phyloP scores from a whole-genome alignment of 2,329 filamentous ascomycete species.

The Sphaerulina populicola region DNA sequence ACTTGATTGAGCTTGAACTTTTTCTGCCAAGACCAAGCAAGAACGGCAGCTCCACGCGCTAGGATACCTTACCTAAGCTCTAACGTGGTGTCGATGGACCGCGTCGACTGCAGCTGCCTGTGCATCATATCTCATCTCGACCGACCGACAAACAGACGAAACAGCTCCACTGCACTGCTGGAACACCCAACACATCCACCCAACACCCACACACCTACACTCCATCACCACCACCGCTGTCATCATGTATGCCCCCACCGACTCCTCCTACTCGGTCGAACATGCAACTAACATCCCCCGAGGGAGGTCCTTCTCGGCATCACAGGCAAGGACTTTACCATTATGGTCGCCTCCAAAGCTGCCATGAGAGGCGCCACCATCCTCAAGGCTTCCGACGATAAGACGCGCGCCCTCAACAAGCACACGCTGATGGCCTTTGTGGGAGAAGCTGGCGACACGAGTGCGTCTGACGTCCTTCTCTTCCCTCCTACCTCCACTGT shows the following conservation, averaged over 20 bases:
- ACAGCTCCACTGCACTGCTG: constrained; percentile 8
- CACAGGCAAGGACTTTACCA: constrained; percentile 97
- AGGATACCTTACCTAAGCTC: neutral
- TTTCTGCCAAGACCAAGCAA: constrained; percentile 4
- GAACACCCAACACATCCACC: neutral
- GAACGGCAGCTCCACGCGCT: neutral
- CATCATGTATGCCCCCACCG: constrained; percentile 17
- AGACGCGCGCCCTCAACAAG: constrained; percentile 86
- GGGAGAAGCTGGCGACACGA: constrained; percentile 91
- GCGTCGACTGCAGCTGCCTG: constrained; percentile 6
- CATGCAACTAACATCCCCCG: constrained; percentile 4
- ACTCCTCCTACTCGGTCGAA: neutral
- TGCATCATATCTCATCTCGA: neutral
- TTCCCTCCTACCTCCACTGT: neutral
- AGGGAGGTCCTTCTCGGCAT: constrained; percentile 98
- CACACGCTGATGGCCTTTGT: constrained; percentile 92
- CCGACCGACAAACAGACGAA: neutral
- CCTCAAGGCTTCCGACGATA: constrained; percentile 91
- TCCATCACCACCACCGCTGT: neutral
- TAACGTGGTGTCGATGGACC: neutral
- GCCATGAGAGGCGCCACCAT: constrained; percentile 96
- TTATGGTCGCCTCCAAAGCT: constrained; percentile 95
- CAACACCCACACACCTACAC: neutral
- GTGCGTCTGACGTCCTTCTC: constrained; percentile 38
- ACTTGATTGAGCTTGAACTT: constrained; percentile 2